Evolutionary conservation across 331 rosid species (phyloP), one percentile per base, ranked within the genome.

Genomic region (Stylosanthes scabra): DNA sequence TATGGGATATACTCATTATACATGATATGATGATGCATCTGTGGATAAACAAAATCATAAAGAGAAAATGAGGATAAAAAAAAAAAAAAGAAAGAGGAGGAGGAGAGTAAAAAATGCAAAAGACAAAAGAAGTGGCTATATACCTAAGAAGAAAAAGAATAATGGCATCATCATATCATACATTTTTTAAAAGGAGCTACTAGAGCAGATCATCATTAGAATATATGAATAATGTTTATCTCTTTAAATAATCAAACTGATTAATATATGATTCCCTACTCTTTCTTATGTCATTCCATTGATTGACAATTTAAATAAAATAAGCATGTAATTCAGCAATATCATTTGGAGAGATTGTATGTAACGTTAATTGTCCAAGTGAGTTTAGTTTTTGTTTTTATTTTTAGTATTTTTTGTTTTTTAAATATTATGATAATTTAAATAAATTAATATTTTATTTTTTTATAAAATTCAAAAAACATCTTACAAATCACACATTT

Each of bases 21-120:
- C 25, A 20, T 20, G 25, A 20, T 20, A 20, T 20, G 25, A 20
- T 20, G 25, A 20, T 20, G 25, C 12, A 56, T 56, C 5, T 28
- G 25, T 20, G 25, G 25, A 20, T 20, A 20, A 20, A 46, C 8
- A 42, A 50, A 50, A 63, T 9, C 47, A 20, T 20, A 20, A 50
- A 51, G 15, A 49, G 6, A 46, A 49, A 67, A 49, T 50, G 60
- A 13, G 72, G 60, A 28, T 50, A 50, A 50, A 67, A 47, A 50
- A 20, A 20, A 20, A 20, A 20, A 20, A 20, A 1, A 20, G 1
- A 20, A 20, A 1, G 25, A 20, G 25, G 25, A 20, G 25, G 25
- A 20, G 25, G 5, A 50, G 14, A 67, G 8, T 67, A 28, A 66
- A 67, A 49, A 49, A 67, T 20, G 10, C 15, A 67, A 50, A 67